Evolutionary conservation across 1,139 yeast species (phyloP), one percentile per base, ranked within the genome.

Genomic region (Lodderomyces metapsilosis): DNA sequence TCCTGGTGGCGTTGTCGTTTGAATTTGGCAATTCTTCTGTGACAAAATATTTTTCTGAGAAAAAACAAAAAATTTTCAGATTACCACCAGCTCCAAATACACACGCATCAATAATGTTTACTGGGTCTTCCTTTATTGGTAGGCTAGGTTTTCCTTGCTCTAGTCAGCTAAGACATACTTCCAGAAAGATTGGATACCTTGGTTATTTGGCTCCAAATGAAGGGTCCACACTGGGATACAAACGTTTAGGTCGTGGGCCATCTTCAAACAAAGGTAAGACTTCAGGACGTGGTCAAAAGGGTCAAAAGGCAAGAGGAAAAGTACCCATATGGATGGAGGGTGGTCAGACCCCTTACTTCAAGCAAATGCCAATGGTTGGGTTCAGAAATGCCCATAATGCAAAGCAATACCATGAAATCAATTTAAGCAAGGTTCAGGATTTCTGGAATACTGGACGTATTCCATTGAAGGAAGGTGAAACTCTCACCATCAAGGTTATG

Each of bases 321-420:
- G 94, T 91, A 17, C 92, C 91, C 45, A 80, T 85, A 48, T 88
- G 95, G 92, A 88, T 91, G 61, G 98, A 92, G 71, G 99, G 99
- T 78, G 98, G 98, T 58, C 99, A 92, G 62, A 92, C 98, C 1
- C 98, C 98, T 18, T 84, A 84, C 54, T 86, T 82, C 58, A 86
- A 86, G 62, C 69, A 89, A 47, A 88, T 89, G 63, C 98, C 98
- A 41, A 91, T 92, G 61, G 74, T 84, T 46, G 98, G 98, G 9
- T 89, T 91, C 71, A 78, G 80, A 54, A 75, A 84, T 52, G 74
- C 74, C 11, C 76, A 75, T 52, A 73, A 71, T 24, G 36, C 31
- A 16, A 66, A 66, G 48, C 72, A 72, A 15, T 67, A 76, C 50
- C 68, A 71, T 36, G 80, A 76, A 52, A 53, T 85, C 44, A 81